These are phyloP conservation scores for Puccinia horiana DNA, from an alignment of 1,284 basidiomycete species.

Conservation along the genomic window DNA sequence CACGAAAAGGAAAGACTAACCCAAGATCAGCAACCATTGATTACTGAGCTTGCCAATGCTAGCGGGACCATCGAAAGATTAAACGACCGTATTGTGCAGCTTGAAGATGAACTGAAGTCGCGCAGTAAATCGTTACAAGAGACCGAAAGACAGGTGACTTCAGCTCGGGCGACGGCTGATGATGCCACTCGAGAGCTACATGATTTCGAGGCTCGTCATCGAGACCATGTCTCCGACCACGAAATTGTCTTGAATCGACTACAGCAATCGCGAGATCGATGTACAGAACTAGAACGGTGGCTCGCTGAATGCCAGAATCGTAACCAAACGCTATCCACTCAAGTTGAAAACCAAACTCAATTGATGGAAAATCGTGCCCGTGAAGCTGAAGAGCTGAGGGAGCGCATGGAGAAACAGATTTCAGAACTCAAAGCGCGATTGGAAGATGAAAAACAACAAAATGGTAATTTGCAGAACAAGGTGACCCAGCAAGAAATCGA, in stretches of 20 bases:
- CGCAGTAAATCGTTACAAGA: slow-evolving; percentile 44
- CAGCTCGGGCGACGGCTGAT: slow-evolving; percentile 35
- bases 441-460: slow-evolving; percentile 54
- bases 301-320: slow-evolving; percentile 11
- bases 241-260: slow-evolving; percentile 45
- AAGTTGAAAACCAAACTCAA: slow-evolving; percentile 70
- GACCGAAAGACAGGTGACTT: slow-evolving; percentile 49
- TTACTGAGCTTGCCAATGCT: slow-evolving; percentile 31
- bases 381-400: slow-evolving; percentile 82
- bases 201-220: slow-evolving; percentile 49
- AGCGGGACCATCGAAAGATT: slow-evolving; percentile 25
- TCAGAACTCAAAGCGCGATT: slow-evolving; percentile 68
- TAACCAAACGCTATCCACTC: slow-evolving; percentile 42
- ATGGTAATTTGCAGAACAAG: slow-evolving; percentile 10
- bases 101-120: slow-evolving; percentile 39
- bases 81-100: slow-evolving; percentile 29
- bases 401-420: slow-evolving; percentile 73
- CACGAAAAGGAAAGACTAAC: slow-evolving; percentile 27
- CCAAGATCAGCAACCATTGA: slow-evolving; percentile 31
- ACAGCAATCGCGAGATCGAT: slow-evolving; percentile 5
- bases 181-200: slow-evolving; percentile 69
- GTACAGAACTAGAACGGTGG: slow-evolving; percentile 30
- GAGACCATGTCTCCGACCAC: slow-evolving; percentile 50
- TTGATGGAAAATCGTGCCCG: slow-evolving; percentile 81
- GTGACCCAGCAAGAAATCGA: slow-evolving; percentile 29